Evolutionary conservation across 2,329 filamentous ascomycete genomes (phyloP).

Genomic region (Davidsoniella australis): DNA sequence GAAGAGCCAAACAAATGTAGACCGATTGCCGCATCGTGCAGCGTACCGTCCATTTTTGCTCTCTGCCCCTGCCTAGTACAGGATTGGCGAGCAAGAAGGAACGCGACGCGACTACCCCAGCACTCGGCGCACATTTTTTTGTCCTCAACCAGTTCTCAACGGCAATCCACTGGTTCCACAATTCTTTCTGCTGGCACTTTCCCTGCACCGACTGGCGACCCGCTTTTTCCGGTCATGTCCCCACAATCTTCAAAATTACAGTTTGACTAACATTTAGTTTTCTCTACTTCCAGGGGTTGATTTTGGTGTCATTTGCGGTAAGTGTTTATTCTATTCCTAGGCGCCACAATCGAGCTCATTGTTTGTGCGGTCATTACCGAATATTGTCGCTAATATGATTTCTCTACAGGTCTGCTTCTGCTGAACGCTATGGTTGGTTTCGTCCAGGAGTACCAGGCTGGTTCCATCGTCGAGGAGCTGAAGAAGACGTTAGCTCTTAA

Average conservation of each 20-base stretch:
- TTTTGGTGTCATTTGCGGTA: slow-evolving; percentile 72
- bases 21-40: no score
- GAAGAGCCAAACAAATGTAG: no score
- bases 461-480: slow-evolving; percentile 76
- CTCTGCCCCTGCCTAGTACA: neutral
- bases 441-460: slow-evolving; percentile 77
- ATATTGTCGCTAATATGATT: neutral
- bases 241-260: no score
- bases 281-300: slow-evolving; percentile 44
- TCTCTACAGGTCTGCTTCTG: slow-evolving; percentile 38
- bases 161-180: neutral
- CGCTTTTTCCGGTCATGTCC: no score
- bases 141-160: neutral
- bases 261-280: slow-evolving; percentile 9
- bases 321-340: neutral
- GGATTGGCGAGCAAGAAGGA: neutral
- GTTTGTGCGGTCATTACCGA: neutral
- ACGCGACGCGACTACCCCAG: no score
- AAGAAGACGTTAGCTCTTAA: slow-evolving; percentile 83
- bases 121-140: no score
- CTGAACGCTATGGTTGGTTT: slow-evolving; percentile 80
- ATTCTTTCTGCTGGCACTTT: no score
- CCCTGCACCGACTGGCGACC: no score
- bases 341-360: neutral
- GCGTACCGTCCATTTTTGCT: no score